These are phyloP conservation scores for Ustanciosporium gigantosporum DNA, from an alignment of 1,284 basidiomycete genomes.

Conservation along the genomic window DNA sequence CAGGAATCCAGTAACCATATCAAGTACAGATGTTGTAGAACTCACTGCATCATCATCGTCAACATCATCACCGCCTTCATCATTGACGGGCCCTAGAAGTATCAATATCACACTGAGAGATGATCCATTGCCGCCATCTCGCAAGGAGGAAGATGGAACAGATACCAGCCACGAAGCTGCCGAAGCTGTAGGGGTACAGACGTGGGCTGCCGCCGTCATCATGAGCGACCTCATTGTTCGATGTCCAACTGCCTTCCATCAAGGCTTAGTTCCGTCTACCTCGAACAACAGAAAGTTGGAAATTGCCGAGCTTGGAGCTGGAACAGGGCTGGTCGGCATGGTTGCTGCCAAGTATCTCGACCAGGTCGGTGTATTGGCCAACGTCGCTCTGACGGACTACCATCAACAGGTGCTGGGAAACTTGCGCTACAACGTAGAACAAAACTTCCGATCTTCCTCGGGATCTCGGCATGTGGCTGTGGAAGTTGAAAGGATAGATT, in stretches of 20 bases:
- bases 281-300: neutral
- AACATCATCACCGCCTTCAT: neutral
- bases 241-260: slow-evolving; percentile 20
- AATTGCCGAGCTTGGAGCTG: slow-evolving; percentile 35
- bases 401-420: slow-evolving; percentile 30
- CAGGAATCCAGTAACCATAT: slow-evolving; percentile 6
- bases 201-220: slow-evolving; percentile 35
- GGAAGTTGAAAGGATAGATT: slow-evolving; percentile 25
- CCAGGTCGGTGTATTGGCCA: slow-evolving; percentile 1
- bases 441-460: slow-evolving; percentile 8
- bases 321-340: slow-evolving; percentile 38
- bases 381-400: slow-evolving; percentile 40
- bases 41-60: no score
- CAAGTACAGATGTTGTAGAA: neutral
- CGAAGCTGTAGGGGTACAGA: slow-evolving; percentile 40
- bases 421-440: slow-evolving; percentile 16
- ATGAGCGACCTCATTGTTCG: slow-evolving; percentile 29
- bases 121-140: slow-evolving; percentile 30
- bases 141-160: slow-evolving; percentile 9
- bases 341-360: slow-evolving; percentile 23
- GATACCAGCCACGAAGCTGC: slow-evolving; percentile 23
- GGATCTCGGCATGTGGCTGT: slow-evolving; percentile 11
- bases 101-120: slow-evolving; percentile 27
- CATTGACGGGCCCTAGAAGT: no score
- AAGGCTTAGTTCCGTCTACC: neutral